phyloP scores from a whole-genome alignment of 1,139 yeast species.

The Lodderomyces margitis region DNA sequence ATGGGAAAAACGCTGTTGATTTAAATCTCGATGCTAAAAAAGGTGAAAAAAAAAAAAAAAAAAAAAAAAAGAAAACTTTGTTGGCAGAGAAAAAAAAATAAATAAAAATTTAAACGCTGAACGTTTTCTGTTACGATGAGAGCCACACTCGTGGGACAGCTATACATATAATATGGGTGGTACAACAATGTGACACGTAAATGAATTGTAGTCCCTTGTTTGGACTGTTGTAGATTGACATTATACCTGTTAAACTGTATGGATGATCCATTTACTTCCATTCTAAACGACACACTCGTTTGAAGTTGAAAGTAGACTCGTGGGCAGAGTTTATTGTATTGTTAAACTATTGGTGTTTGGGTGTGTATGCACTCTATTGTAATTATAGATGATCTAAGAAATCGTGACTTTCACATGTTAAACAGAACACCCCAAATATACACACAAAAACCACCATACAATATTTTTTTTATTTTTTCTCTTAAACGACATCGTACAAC shows the following conservation, averaged over 20 bases:
- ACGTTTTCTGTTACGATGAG: not conserved
- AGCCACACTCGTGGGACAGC: too few relatives aligned
- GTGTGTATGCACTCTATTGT: not conserved
- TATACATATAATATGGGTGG: too few relatives aligned
- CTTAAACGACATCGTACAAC: not conserved
- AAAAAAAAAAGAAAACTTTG: slow-evolving; percentile 4
- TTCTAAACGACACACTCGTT: slow-evolving; percentile 12
- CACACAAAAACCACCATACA: too few relatives aligned
- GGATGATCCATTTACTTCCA: too few relatives aligned
- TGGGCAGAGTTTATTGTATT: not conserved
- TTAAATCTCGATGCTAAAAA: not conserved
- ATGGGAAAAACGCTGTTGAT: slow-evolving; percentile 3
- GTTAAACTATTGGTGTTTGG: slow-evolving; percentile 7
- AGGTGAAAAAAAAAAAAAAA: slow-evolving; percentile 3
- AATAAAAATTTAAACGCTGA: slow-evolving; percentile 2
- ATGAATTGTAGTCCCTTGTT: too few relatives aligned
- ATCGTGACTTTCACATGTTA: slow-evolving; percentile 10
- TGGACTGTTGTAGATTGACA: too few relatives aligned
- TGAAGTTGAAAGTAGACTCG: not conserved
- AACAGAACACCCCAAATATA: too few relatives aligned
- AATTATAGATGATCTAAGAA: slow-evolving; percentile 8
- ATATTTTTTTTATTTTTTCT: too few relatives aligned
- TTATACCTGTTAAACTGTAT: too few relatives aligned
- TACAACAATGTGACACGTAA: too few relatives aligned
- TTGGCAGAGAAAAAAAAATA: slow-evolving; percentile 2